phyloP scores from a whole-genome alignment of 2,329 filamentous ascomycete genomes.

The Fusarium pseudocircinatum region DNA sequence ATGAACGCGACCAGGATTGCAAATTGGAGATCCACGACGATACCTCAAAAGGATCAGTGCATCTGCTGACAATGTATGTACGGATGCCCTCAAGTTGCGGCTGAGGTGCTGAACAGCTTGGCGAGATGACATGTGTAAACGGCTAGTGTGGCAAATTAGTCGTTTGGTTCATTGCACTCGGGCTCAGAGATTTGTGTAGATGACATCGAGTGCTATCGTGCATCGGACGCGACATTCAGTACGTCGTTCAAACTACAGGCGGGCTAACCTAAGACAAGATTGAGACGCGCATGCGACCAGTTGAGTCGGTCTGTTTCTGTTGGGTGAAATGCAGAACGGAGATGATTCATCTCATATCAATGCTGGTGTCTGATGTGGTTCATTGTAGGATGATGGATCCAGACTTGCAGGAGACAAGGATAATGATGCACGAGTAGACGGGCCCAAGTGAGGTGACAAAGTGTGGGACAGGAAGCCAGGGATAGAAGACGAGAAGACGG shows the following conservation, averaged over 20 bases:
- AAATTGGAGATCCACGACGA: constrained; percentile 22
- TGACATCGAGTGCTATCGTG: not conserved
- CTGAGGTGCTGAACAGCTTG: constrained; percentile 17
- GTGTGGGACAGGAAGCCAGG: constrained; percentile 3
- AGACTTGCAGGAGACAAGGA: constrained; percentile 4
- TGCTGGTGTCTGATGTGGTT: constrained; percentile 17
- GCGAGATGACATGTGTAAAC: constrained; percentile 14
- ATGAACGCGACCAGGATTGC: not conserved
- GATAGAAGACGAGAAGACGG: not conserved
- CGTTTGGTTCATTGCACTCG: constrained; percentile 21
- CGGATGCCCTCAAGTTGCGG: constrained; percentile 14
- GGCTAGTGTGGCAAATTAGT: constrained; percentile 36
- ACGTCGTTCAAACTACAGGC: constrained; percentile 11
- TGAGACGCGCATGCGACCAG: constrained; percentile 4
- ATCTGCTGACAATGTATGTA: constrained; percentile 24
- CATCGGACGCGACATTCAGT: constrained; percentile 7
- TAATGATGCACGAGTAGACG: not conserved
- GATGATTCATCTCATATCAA: constrained; percentile 3
- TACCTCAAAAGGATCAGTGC: constrained; percentile 20
- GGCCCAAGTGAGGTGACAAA: constrained; percentile 7
- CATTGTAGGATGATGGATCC: not conserved
- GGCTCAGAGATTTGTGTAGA: not conserved
- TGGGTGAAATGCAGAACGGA: not conserved
- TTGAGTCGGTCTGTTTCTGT: not conserved
- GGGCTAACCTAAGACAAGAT: not conserved